Conservation (phyloP, 139 green algal genomes). For the Ettlia oleoabundans region DNA sequence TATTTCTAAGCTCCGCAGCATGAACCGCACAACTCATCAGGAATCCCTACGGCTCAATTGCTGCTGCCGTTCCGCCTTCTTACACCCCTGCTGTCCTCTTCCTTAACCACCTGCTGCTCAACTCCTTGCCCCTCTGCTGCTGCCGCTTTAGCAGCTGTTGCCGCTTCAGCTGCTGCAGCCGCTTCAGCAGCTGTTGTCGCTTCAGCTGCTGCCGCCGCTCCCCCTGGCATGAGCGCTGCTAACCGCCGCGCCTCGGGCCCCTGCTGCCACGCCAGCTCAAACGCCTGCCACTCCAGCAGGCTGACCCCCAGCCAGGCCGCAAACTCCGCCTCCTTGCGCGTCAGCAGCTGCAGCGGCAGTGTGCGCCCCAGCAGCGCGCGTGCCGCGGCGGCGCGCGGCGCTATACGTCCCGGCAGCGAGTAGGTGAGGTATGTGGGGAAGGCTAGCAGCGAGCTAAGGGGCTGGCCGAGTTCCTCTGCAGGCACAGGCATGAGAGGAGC, state of each 20-base stretch:
- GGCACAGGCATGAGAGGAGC: neutral
- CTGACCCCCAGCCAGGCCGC: neutral
- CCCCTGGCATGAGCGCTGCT: neutral
- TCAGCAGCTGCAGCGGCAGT: neutral
- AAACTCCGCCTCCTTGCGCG: neutral
- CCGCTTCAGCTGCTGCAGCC: too few relatives aligned
- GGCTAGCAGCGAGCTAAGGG: neutral
- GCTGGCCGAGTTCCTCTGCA: constrained; percentile 23
- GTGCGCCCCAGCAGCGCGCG: neutral
- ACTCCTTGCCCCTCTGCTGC: too few relatives aligned
- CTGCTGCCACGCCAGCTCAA: neutral
- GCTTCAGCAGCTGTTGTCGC: neutral
- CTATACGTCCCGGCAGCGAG: constrained; percentile 36
- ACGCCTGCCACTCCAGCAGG: neutral
- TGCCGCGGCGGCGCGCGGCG: constrained; percentile 25
- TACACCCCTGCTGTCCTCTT: neutral
- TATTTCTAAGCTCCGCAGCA: too few relatives aligned
- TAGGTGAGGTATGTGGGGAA: constrained; percentile 45
- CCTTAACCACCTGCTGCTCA: too few relatives aligned
- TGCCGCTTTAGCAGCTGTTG: too few relatives aligned
- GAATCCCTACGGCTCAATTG: too few relatives aligned
- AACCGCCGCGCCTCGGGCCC: neutral
- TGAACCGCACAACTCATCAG: too few relatives aligned
- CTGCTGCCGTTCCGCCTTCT: too few relatives aligned
- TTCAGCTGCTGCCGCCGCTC: neutral